Evolutionary conservation across 2,329 filamentous ascomycete species (phyloP).

Genomic region (Aplosporella prunicola): DNA sequence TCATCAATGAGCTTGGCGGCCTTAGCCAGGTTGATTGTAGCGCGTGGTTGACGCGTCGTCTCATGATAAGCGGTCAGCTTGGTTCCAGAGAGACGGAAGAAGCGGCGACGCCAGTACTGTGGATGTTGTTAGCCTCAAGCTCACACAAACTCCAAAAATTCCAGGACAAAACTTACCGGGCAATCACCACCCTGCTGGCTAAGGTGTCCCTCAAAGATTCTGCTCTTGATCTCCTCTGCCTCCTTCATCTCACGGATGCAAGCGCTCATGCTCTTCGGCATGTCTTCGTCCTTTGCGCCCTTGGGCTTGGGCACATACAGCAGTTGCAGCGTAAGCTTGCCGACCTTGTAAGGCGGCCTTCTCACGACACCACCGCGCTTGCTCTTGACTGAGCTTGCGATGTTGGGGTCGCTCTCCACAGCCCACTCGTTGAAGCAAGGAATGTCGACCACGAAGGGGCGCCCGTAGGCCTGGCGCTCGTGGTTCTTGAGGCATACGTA

Average conservation of each 20-base stretch:
- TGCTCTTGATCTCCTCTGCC: slow-evolving; percentile 68
- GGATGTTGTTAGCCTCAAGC: slow-evolving; percentile 13
- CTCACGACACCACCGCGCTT: slow-evolving; percentile 70
- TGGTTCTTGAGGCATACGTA: slow-evolving; percentile 93
- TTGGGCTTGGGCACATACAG: slow-evolving; percentile 91
- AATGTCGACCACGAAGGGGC: slow-evolving; percentile 78
- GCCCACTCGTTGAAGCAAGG: slow-evolving; percentile 99
- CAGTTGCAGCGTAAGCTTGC: slow-evolving; percentile 86
- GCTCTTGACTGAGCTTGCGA: slow-evolving; percentile 83
- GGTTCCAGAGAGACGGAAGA: slow-evolving; percentile 85
- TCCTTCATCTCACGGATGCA: slow-evolving; percentile 90
- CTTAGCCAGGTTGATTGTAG: slow-evolving; percentile 92
- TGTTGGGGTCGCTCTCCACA: slow-evolving; percentile 62
- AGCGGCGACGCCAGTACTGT: slow-evolving; percentile 94
- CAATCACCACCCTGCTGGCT: slow-evolving; percentile 98
- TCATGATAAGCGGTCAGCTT: slow-evolving; percentile 96
- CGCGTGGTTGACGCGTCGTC: slow-evolving; percentile 85
- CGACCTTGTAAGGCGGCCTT: slow-evolving; percentile 88
- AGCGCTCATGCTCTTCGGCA: slow-evolving; percentile 99
- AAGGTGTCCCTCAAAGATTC: slow-evolving; percentile 77
- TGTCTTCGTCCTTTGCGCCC: slow-evolving; percentile 79
- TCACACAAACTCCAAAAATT: neutral
- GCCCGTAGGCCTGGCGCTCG: slow-evolving; percentile 77
- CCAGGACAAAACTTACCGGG: slow-evolving; percentile 58
- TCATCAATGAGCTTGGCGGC: slow-evolving; percentile 91